Conservation (phyloP, 192 early-diverging fungal genomes). For the Rhizophlyctis rosea region DNA sequence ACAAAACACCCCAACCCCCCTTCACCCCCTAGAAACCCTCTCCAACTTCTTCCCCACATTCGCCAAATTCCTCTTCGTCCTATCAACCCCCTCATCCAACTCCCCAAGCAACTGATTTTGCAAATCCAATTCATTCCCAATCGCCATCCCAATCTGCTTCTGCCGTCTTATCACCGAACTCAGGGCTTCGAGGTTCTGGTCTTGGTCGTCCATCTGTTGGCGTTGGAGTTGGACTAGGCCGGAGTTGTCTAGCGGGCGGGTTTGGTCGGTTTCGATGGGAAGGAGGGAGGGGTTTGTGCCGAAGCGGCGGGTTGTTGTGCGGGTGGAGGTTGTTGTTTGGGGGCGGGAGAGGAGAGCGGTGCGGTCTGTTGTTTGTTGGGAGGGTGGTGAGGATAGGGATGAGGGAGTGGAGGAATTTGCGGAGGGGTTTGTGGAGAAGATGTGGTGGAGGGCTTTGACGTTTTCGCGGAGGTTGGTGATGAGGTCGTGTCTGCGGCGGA, state of each 20-base stretch:
- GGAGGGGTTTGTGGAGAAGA: not conserved
- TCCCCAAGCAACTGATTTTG: conserved; percentile 89
- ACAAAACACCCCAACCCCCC: not conserved
- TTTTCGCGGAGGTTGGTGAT: conserved; percentile 67
- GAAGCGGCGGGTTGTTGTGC: conserved; percentile 52
- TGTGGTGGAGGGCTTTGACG: conserved; percentile 40
- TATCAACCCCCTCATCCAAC: conserved; percentile 74
- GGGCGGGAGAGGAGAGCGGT: conserved; percentile 4
- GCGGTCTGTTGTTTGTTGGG: conserved; percentile 4
- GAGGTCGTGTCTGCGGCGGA: conserved; percentile 75
- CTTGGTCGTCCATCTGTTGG: conserved; percentile 79
- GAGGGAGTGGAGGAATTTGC: not conserved
- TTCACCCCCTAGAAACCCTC: conserved; percentile 37
- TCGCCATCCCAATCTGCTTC: conserved; percentile 79
- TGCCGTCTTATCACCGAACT: conserved; percentile 75
- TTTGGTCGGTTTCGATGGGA: conserved; percentile 84
- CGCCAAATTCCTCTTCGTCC: conserved; percentile 70
- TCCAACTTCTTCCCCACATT: conserved; percentile 78
- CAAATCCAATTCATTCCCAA: conserved; percentile 84
- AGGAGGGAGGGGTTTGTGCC: conserved; percentile 59
- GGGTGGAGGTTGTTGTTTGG: conserved; percentile 36
- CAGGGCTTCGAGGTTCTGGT: conserved; percentile 72
- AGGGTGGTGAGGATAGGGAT: not conserved
- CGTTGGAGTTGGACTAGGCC: conserved; percentile 75
- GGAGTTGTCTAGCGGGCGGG: conserved; percentile 71